phyloP scores from a whole-genome alignment of 1,284 basidiomycete genomes.

The Pascua sp. region DNA sequence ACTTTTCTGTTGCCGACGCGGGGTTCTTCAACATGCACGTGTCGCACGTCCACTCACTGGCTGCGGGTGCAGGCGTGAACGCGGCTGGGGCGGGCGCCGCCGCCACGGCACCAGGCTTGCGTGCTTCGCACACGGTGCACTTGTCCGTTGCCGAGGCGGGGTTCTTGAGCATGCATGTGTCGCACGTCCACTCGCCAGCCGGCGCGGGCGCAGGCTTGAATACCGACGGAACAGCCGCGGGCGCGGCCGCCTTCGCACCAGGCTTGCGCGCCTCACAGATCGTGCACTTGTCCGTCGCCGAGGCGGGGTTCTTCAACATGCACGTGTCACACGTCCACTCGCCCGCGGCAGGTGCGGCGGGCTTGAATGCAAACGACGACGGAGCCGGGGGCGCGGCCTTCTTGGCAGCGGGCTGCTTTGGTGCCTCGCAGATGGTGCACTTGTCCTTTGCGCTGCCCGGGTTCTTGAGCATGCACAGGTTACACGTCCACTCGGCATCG shows the following conservation, averaged over 20 bases:
- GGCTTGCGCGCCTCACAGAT: slow-evolving; percentile 55
- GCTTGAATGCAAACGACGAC: background rate
- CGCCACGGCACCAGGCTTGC: slow-evolving; percentile 28
- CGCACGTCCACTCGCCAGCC: slow-evolving; percentile 39
- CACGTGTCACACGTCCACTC: slow-evolving; percentile 56
- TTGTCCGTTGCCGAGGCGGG: slow-evolving; percentile 51
- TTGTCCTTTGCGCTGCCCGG: slow-evolving; percentile 50
- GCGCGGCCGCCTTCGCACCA: slow-evolving; percentile 5
- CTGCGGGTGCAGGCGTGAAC: background rate
- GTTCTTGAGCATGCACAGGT: slow-evolving; percentile 54
- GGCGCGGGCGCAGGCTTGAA: background rate
- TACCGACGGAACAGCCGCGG: background rate
- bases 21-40: slow-evolving; percentile 55
- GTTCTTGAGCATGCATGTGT: slow-evolving; percentile 54
- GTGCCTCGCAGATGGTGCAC: slow-evolving; percentile 57
- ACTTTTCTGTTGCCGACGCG: slow-evolving; percentile 52
- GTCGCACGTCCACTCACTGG: slow-evolving; percentile 53
- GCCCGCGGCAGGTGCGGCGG: background rate
- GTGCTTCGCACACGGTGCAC: slow-evolving; percentile 57
- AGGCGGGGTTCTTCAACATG: slow-evolving; percentile 53
- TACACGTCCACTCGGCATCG: slow-evolving; percentile 53
- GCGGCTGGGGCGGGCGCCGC: no score
- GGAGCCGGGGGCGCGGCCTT: background rate
- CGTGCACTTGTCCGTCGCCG: slow-evolving; percentile 54
- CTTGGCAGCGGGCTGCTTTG: slow-evolving; percentile 18